Evolutionary conservation across 352 stramenopile genomes (phyloP), one percentile per base, ranked within the genome.

Genomic region (Phytophthora gonapodyides): DNA sequence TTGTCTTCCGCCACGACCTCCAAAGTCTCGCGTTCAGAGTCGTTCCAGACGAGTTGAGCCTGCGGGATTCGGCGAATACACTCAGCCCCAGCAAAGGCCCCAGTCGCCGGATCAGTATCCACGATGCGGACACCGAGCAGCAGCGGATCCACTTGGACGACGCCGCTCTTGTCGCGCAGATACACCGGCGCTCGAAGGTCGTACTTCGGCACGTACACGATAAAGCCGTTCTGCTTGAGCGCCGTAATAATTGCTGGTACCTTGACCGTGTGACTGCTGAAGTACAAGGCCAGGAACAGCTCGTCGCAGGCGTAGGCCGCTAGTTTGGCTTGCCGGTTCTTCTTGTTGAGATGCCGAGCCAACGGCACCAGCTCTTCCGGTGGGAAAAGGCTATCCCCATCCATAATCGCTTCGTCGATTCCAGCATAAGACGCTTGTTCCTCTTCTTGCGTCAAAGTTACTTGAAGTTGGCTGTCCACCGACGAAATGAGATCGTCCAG

Each of bases 281-380:
- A 98, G 72, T 97, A 98, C 12, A 98, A 68, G 15, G 90, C 88
- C 21, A 98, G 70, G 69, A 98, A 98, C 16, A 98, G 73, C 46
- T 91, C 82, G 44, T 98, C 84, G 61, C 93, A 98, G 42, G 88
- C 84, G 37, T 87, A 80, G 10, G 90, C 88, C 19, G 94, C 89
- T 24, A 91, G 75, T 64, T 98, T 98, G 21, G 91, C 88, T 58
- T 89, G 86, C 13, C 92, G 69, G 46, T 97, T 97, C 69, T 96
- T 93, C 45, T 79, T 78, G 73, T 98, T 98, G 21, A 98, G 71
- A 46, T 94, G 86, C 8, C 88, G 68, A 16, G 88, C 90, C 34
- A 98, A 75, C 33, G 75, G 83, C 17, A 90, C 75, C 13, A 98
- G 67, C 53, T 94, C 78, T 16, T 65, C 57, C 7, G 83, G 62